Conservation (phyloP, 73 alveolate genomes). For the Tetrahymena borealis region DNA sequence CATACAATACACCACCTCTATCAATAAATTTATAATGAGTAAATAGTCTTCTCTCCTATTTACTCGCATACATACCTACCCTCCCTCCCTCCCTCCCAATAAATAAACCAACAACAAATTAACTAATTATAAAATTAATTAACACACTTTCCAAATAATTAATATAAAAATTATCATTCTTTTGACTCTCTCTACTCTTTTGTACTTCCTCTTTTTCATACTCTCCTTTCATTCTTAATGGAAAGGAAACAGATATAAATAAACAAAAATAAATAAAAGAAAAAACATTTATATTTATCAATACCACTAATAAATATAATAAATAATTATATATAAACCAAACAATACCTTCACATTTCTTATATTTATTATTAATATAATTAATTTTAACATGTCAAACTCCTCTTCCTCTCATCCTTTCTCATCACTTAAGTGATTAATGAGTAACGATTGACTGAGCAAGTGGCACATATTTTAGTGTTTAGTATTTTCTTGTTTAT, state of each 20-base stretch:
- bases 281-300: not conserved
- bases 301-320: not conserved
- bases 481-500: not conserved
- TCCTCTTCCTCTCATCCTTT: not conserved
- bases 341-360: not conserved
- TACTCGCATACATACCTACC: not conserved
- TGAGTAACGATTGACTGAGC: not conserved
- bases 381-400: not conserved
- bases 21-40: not conserved
- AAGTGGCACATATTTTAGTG: not conserved
- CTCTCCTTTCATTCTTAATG: not conserved
- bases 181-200: not conserved
- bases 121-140: not conserved
- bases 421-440: not conserved
- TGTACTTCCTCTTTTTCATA: not conserved
- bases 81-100: no score
- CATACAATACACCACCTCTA: not conserved
- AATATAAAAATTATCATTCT: not conserved
- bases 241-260: not conserved
- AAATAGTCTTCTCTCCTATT: not conserved
- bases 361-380: not conserved
- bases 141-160: not conserved
- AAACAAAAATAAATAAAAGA: not conserved
- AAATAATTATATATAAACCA: not conserved
- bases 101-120: not conserved